Evolutionary conservation across 2,329 filamentous ascomycete species (phyloP), one percentile per base, ranked within the genome.

Genomic region (Endothia cerciana): DNA sequence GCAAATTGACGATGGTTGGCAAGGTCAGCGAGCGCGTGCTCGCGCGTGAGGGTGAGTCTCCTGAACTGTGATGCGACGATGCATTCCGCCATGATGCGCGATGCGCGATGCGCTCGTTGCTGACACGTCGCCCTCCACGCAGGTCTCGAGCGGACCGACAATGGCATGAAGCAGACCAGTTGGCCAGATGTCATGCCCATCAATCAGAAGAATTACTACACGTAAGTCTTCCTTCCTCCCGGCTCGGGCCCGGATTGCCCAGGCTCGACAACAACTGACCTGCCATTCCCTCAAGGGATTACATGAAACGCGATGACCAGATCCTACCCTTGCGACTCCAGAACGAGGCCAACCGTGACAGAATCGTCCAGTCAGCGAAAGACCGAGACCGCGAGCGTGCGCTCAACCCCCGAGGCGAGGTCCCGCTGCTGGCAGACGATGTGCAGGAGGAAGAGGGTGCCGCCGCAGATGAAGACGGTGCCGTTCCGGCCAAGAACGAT

Each of bases 131-230:
- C 33, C 53, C 60, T 40, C 28, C 43, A 7, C 38, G 10, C 76
- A 97, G 94, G 95, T 71, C 88, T 99, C 70, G 93, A 97, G 81
- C 88, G 94, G 76, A 98, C 95, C 68, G 95, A 99, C 83, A 99
- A 99, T 87, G 94, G 94, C 80, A 94, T 99, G 90, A 95, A 94
- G 75, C 87, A 95, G 75, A 92, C 93, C 58, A 96, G 86, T 77
- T 99, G 95, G 94, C 94, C 95, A 11, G 91, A 95, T 74, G 89
- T 97, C 65, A 85, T 87, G 53, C 92, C 95, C 73, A 99, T 99
- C 79, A 99, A 99, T 77, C 95, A 99, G 78, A 99, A 99, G 82
- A 99, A 99, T 78, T 99, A 99, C 79, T 97, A 97, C 78, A 97
- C 94, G 92, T 95, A 89, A 82, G 40, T 47, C 28, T 13, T 49